Percentiles rank a stretch among this genome's conserved stretches.
Conservation (phyloP, 225 moss, liverwort and hornwort species). For the Pseudisothecium myosuroides region DNA sequence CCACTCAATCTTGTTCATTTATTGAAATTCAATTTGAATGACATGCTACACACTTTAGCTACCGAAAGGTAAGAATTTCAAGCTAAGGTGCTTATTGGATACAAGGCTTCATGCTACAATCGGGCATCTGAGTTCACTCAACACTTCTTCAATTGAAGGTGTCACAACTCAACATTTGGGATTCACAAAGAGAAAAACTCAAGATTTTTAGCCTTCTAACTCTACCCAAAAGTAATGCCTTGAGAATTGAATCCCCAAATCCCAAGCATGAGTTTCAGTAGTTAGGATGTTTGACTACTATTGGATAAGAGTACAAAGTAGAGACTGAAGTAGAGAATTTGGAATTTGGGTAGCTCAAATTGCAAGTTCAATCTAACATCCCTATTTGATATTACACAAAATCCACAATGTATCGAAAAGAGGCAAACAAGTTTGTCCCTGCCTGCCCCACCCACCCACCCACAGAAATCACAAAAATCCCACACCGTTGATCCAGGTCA, state of each 20-base stretch:
- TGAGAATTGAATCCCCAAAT: background rate
- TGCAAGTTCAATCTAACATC: background rate
- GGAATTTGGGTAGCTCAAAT: background rate
- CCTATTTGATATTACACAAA: too few relatives aligned
- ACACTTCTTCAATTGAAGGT: background rate
- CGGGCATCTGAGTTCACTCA: background rate
- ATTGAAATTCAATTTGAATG: background rate
- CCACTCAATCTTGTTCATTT: background rate
- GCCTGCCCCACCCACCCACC: too few relatives aligned
- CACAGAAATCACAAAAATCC: too few relatives aligned
- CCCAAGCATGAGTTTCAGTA: background rate
- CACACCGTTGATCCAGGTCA: too few relatives aligned
- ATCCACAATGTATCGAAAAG: too few relatives aligned
- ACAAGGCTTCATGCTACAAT: background rate
- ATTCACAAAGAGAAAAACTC: background rate
- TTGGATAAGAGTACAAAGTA: background rate
- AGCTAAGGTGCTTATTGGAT: background rate
- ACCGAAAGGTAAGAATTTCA: background rate
- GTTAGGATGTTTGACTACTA: background rate
- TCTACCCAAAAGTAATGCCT: too few relatives aligned
- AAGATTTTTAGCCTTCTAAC: background rate
- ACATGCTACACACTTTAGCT: background rate
- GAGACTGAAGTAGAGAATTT: background rate
- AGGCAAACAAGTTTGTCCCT: too few relatives aligned
- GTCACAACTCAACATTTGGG: background rate